Conservation (phyloP, 169 alveolate species). For the Cryptosporidium viatorum region DNA sequence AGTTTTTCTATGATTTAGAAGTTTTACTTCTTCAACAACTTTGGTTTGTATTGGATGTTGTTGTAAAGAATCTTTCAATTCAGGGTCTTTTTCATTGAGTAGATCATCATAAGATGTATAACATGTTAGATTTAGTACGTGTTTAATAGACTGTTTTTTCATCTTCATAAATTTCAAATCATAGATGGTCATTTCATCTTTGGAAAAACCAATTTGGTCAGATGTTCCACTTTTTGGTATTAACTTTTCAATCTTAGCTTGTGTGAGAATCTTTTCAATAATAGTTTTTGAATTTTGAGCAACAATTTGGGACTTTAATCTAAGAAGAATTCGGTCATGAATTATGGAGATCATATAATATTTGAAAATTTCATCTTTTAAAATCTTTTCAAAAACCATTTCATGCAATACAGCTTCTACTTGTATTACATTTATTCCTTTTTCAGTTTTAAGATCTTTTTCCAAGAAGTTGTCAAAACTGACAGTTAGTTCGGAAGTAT, state of each 20-base stretch:
- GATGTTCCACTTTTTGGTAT: constrained; percentile 47
- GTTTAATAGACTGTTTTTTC: not conserved
- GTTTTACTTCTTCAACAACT: constrained; percentile 31
- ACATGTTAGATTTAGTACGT: constrained; percentile 26
- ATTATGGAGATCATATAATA: constrained; percentile 59
- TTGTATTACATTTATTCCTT: not conserved
- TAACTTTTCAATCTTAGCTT: not conserved
- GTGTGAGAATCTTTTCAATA: constrained; percentile 11
- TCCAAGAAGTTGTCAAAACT: constrained; percentile 45
- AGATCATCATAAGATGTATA: constrained; percentile 33
- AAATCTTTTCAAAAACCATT: constrained; percentile 38
- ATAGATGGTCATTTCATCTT: constrained; percentile 21
- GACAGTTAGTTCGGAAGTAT: constrained; percentile 45
- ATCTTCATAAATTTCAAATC: constrained; percentile 35
- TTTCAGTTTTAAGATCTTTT: constrained; percentile 8
- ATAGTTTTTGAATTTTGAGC: not conserved
- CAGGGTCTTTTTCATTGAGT: not conserved
- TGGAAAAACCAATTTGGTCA: constrained; percentile 39
- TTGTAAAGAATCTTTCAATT: not conserved
- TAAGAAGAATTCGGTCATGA: constrained; percentile 45
- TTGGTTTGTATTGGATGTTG: not conserved
- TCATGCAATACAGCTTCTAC: constrained; percentile 56
- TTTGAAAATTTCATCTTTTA: constrained; percentile 57
- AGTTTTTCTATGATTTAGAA: not conserved
- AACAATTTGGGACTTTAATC: constrained; percentile 18